Evolutionary conservation across 768 basidiomycete species (phyloP), one percentile per base, ranked within the genome.

Genomic region (Ramaria sp.): DNA sequence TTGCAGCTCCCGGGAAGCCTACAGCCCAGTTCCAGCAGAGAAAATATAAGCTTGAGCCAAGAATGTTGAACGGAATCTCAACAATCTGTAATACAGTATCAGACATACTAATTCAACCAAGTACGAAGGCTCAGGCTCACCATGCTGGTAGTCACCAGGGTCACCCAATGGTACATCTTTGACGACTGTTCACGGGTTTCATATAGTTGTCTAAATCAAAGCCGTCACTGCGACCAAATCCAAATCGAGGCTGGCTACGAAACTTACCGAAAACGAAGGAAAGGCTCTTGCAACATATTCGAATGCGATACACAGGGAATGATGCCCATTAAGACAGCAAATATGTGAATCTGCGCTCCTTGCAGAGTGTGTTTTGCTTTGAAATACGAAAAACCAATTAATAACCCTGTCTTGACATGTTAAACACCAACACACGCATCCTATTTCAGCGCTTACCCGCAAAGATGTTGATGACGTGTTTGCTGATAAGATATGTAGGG

Each of bases 1-100:
- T 69, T 1, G 65, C 68, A 41, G 52, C 13, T 22, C 25, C 27
- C 8, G 71, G 69, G 61, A 68, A 70, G 0, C 82, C 82, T 48
- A 83, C 78, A 4, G 82, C 81, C 78, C 78, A 84, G 65, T 75
- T 85, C 83, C 83, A 86, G 60, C 75, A 78, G 50, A 82, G 60
- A 69, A 78, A 87, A 66, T 81, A 74, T 12, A 85, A 52, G 0
- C 73, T 69, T 1, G 81, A 78, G 28, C 77, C 76, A 3, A 79
- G 7, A 36, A 83, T 73, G 57, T 82, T 82, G 77, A 78, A 82
- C 1, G 81, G 81, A 0, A 82, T 50, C 57, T 82, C 82, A 4
- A 77, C 70, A 8, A 82, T 59, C 54, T 55, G 30, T 3, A 5
- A 52, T n/a, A 15, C 10, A 1, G 25, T 10, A 16, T 43, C 28